These are phyloP conservation scores for Sclerotinia trifoliorum DNA, from an alignment of 2,329 filamentous ascomycete genomes.

Conservation along the genomic window DNA sequence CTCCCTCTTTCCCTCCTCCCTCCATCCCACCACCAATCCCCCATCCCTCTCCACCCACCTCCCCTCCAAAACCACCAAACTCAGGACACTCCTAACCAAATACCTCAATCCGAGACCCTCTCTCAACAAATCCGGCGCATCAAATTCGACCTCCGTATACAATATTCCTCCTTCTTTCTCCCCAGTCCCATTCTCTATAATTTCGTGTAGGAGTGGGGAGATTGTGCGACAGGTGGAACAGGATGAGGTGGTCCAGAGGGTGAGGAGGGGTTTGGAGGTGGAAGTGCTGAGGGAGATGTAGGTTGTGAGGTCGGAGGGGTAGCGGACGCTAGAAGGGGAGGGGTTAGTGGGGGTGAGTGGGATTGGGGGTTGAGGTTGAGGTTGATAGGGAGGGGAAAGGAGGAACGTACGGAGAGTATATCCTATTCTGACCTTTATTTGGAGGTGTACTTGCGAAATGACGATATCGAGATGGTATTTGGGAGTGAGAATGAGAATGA, in stretches of 20 bases:
- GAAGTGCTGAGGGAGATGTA: slow-evolving; percentile 56
- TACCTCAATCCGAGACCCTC: slow-evolving; percentile 51
- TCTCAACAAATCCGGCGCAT: slow-evolving; percentile 56
- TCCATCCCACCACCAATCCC: not conserved
- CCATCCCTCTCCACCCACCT: slow-evolving; percentile 37
- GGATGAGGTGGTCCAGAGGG: slow-evolving; percentile 60
- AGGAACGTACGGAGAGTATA: not conserved
- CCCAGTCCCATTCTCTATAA: slow-evolving; percentile 49
- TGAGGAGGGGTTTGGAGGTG: slow-evolving; percentile 55
- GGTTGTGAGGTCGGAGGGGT: slow-evolving; percentile 53
- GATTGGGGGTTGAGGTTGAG: not conserved
- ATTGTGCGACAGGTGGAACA: slow-evolving; percentile 55
- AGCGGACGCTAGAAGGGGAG: slow-evolving; percentile 49
- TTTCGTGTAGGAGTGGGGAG: slow-evolving; percentile 48
- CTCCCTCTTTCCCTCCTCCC: not conserved
- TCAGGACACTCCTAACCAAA: slow-evolving; percentile 59
- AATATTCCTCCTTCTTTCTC: slow-evolving; percentile 56
- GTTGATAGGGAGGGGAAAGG: not conserved
- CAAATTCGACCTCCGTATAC: slow-evolving; percentile 56
- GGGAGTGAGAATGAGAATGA: too few species aligned
- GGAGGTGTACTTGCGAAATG: slow-evolving; percentile 1
- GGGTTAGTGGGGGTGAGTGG: not conserved
- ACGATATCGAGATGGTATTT: not conserved
- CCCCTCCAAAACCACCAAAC: slow-evolving; percentile 47
- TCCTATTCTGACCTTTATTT: slow-evolving; percentile 6